Base-by-base conservation (phyloP, 2,329 filamentous ascomycete species). In the Diaporthe nobilis region DNA sequence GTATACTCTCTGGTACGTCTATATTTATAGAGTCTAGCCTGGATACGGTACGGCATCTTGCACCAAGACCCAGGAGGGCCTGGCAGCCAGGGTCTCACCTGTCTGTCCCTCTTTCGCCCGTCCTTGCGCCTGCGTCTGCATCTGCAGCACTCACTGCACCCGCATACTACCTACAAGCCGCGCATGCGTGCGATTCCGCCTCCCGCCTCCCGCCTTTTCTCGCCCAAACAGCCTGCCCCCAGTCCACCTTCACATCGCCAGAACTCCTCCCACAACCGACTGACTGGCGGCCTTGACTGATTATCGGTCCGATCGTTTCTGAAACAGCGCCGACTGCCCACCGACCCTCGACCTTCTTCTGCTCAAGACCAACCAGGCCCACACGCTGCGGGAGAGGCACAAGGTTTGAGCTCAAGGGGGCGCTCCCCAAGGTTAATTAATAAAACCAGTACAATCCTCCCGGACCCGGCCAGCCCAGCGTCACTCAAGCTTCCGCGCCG, bases 401-500 rank as follows among this genome's bases (percentile, higher is more conserved):
- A 53, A 51, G 47, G 63, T 39, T 68, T 15, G 13, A 55, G 17
- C 47, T 37, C 34, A 53, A 55, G 25, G 34, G 47, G 31, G 9
- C 25, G 37, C n/a, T 34, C 34, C 12, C 20, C 65, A 68, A 55
- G 65, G 22, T 53, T 55, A 55, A 42, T 42, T 42, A 42, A 39
- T 37, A 53, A 53, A 39, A 49, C 20, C 4, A 39, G 12, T 31
- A 47, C 61, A 49, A 65, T 10, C 49, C 34, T 39, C 49, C 47
- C 65, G 65, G 65, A 55, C 65, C 49, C 65, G 65, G 65, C 65
- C 65, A 70, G 47, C 65, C 65, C 65, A 70, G 65, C 49, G 65
- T 55, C 65, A 42, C 65, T 25, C 47, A 53, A 55, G 49, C 65
- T 42, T 70, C 49, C 65, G 49, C 49, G 42, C 65, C 65, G 47